Base-by-base conservation (phyloP, 441 rosid species). In the Arabidopsis hybrid region DNA sequence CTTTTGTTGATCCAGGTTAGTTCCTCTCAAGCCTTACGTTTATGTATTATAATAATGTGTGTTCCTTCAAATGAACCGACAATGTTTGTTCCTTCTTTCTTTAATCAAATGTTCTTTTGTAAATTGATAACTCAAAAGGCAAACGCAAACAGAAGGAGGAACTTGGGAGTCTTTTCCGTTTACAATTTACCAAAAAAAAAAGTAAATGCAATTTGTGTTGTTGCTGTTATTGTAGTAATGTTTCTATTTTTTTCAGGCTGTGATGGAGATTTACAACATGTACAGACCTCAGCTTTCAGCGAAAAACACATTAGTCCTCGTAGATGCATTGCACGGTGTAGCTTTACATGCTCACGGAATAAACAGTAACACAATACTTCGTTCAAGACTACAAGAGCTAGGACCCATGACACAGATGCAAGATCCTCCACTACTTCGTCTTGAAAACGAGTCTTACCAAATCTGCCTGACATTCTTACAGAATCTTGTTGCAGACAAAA, bases 391-490 rank as follows among this genome's bases (percentile, higher is more conserved):
- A 59, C 98, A 83, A 81, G 99, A 94, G 74, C 86, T 91, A 75
- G 97, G 91, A 78, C 81, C 95, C 46, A 85, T 94, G 85, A 92
- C 97, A 51, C 99, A 96, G 73, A 94, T 96, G 99, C 99, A 94
- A 83, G 99, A 94, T 75, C 99, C 99, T 70, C 99, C 99, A 7
- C 78, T 96, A 2, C 77, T 96, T 18, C 98, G 99, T 62, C 90
- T 96, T 7, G 99, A 96, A 81, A 96, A 92, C 43, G 99, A 96
- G 82, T 91, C 98, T n/a, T 94, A 85, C 75, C 99, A 96, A 71
- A 89, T 94, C 73, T 89, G 99, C 82, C 92, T 96, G 65, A 88
- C 97, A 58, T 89, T 96, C 82, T 74, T 96, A 72, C 98, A 92
- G 80, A 89, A 94, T 79, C 91, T 94, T 18, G 69, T 88, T 39